Percentiles rank a stretch among this genome's conserved stretches.
phyloP scores from a whole-genome alignment of 2,329 filamentous ascomycete genomes.

The Beauveria asiatica region DNA sequence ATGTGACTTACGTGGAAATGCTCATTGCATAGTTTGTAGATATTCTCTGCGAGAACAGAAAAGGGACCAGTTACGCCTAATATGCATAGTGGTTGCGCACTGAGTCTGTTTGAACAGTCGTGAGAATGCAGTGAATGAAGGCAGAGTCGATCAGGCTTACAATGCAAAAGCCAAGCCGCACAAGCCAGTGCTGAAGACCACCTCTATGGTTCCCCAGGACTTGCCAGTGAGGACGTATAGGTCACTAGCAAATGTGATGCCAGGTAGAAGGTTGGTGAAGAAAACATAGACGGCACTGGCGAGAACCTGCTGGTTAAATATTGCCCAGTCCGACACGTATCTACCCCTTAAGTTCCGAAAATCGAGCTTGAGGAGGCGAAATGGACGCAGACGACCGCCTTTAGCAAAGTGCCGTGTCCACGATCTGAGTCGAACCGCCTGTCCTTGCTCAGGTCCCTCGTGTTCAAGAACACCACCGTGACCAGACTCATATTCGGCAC shows the following conservation, averaged over 20 bases:
- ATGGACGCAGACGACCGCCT: constrained; percentile 40
- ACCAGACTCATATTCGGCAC: not conserved
- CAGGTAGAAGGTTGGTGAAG: constrained; percentile 58
- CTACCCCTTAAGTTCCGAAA: constrained; percentile 34
- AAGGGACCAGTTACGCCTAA: constrained; percentile 59
- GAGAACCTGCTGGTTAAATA: constrained; percentile 56
- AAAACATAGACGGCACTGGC: constrained; percentile 58
- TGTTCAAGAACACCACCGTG: not conserved
- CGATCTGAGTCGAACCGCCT: not conserved
- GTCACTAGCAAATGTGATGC: constrained; percentile 60
- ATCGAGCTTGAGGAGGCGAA: constrained; percentile 44
- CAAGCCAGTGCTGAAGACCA: constrained; percentile 57
- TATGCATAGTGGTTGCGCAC: constrained; percentile 56
- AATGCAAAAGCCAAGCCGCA: constrained; percentile 55
- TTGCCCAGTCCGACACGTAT: constrained; percentile 45
- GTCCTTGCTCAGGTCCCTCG: not conserved
- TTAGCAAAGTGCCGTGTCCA: constrained; percentile 19
- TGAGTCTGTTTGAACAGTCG: constrained; percentile 27
- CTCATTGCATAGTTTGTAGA: constrained; percentile 48
- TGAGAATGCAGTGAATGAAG: not conserved
- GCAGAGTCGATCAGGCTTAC: constrained; percentile 26
- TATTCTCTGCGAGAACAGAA: constrained; percentile 57
- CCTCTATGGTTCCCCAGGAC: constrained; percentile 59
- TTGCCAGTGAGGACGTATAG: constrained; percentile 52
- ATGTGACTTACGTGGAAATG: constrained; percentile 39